These are phyloP conservation scores for Chaetomiaceae sp. DNA, from an alignment of 2,329 filamentous ascomycete species.

Conservation along the genomic window DNA sequence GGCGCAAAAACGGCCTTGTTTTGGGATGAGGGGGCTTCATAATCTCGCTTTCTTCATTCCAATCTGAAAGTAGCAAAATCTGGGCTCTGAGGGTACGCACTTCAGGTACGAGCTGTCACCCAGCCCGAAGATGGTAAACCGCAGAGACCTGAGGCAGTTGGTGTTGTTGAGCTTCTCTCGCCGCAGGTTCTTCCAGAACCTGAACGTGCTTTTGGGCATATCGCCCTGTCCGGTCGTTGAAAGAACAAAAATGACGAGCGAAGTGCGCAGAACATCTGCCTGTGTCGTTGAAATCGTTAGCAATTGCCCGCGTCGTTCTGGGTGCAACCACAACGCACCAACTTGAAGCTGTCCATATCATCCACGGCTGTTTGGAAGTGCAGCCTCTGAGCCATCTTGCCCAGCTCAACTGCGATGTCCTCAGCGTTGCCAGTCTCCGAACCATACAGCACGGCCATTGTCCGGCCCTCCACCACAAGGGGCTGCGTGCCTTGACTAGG, in stretches of 20 bases:
- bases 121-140: slow-evolving; percentile 81
- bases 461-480: slow-evolving; percentile 27
- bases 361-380: slow-evolving; percentile 70
- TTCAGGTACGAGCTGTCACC: slow-evolving; percentile 94
- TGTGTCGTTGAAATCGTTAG: too few species aligned
- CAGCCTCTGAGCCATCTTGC: slow-evolving; percentile 65
- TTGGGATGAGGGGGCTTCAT: too few species aligned
- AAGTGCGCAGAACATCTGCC: slow-evolving; percentile 45
- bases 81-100: slow-evolving; percentile 41
- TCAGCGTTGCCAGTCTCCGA: slow-evolving; percentile 94
- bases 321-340: slow-evolving; percentile 67
- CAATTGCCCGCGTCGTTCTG: too few species aligned
- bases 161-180: slow-evolving; percentile 65
- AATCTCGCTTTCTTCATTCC: too few species aligned
- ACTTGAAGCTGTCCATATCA: slow-evolving; percentile 68
- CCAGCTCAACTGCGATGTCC: slow-evolving; percentile 82
- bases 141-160: slow-evolving; percentile 60
- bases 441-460: slow-evolving; percentile 73
- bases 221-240: slow-evolving; percentile 96
- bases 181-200: slow-evolving; percentile 80
- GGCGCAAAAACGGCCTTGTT: too few species aligned
- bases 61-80: too few species aligned
- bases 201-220: slow-evolving; percentile 72
- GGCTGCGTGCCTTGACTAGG: slow-evolving; percentile 4
- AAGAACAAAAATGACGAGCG: slow-evolving; percentile 69